Conservation (phyloP, 192 early-diverging fungal species). For the Backusella westeae region DNA sequence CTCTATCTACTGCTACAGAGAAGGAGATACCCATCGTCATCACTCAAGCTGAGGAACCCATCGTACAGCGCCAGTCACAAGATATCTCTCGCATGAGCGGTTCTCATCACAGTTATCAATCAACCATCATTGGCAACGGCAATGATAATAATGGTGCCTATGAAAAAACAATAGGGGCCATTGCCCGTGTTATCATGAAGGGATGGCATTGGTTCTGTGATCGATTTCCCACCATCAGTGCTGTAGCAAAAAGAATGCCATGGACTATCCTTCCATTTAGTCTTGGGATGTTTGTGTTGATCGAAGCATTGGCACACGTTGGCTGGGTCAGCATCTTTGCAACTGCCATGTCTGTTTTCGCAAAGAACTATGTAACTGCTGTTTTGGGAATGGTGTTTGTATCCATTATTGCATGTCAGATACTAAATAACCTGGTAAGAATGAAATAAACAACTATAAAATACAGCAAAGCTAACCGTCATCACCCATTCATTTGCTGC, state of each 20-base stretch:
- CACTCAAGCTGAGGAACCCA: not conserved
- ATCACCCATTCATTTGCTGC: not conserved
- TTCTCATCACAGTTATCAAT: not conserved
- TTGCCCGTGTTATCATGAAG: not conserved
- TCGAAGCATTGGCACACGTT: conserved; percentile 62
- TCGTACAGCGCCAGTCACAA: not conserved
- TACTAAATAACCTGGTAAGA: conserved; percentile 71
- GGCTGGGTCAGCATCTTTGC: conserved; percentile 76
- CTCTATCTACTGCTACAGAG: not conserved
- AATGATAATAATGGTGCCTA: not conserved
- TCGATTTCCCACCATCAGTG: conserved; percentile 50
- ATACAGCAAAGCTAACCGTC: not conserved
- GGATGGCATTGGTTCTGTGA: not conserved
- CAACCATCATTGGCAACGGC: not conserved
- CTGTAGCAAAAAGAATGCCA: conserved; percentile 63
- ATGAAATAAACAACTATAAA: not conserved
- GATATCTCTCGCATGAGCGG: not conserved
- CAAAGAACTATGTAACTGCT: conserved; percentile 52
- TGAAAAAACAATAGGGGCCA: not conserved
- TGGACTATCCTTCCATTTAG: conserved; percentile 78
- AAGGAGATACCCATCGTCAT: not conserved
- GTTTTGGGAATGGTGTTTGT: conserved; percentile 62
- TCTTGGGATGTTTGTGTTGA: conserved; percentile 85
- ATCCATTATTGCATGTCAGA: conserved; percentile 65
- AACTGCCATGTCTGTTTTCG: conserved; percentile 45